phyloP scores from a whole-genome alignment of 345 rosid species.

The Gossypium mustelinum region DNA sequence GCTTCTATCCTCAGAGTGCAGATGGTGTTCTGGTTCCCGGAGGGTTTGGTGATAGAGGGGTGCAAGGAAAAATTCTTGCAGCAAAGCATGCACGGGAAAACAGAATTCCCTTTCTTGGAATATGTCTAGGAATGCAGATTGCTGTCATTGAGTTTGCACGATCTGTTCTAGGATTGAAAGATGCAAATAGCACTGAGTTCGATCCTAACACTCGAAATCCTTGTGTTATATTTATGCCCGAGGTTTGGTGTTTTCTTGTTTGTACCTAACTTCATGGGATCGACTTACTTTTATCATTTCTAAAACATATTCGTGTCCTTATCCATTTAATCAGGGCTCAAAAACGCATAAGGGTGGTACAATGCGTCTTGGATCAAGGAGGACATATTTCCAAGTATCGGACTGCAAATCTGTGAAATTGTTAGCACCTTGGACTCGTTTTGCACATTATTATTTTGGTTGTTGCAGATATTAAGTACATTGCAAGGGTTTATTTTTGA shows the following conservation, averaged over 20 bases:
- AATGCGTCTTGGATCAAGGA: conserved; percentile 93
- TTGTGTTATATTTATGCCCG: conserved; percentile 94
- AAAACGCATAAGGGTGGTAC: conserved; percentile 96
- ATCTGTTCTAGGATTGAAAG: conserved; percentile 61
- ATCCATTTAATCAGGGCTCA: conserved; percentile 55
- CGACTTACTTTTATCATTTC: conserved; percentile 8
- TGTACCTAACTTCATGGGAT: neutral
- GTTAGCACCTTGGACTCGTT: conserved; percentile 41
- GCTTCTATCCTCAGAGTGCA: conserved; percentile 56
- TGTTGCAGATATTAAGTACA: too few species aligned
- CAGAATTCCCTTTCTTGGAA: conserved; percentile 80
- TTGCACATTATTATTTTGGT: neutral
- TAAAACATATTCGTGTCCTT: neutral
- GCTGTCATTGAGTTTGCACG: conserved; percentile 93
- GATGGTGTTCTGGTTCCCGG: conserved; percentile 96
- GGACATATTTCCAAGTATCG: conserved; percentile 52
- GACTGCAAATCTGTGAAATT: conserved; percentile 76
- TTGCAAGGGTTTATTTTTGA: too few species aligned
- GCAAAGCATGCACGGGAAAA: conserved; percentile 90
- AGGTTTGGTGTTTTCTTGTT: conserved; percentile 38
- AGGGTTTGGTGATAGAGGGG: conserved; percentile 97
- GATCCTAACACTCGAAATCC: conserved; percentile 69
- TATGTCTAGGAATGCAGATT: conserved; percentile 96
- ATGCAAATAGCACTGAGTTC: conserved; percentile 92
- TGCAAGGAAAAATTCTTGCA: conserved; percentile 86